Base-by-base conservation (phyloP, 768 basidiomycete species). In the Amanita thiersii region DNA sequence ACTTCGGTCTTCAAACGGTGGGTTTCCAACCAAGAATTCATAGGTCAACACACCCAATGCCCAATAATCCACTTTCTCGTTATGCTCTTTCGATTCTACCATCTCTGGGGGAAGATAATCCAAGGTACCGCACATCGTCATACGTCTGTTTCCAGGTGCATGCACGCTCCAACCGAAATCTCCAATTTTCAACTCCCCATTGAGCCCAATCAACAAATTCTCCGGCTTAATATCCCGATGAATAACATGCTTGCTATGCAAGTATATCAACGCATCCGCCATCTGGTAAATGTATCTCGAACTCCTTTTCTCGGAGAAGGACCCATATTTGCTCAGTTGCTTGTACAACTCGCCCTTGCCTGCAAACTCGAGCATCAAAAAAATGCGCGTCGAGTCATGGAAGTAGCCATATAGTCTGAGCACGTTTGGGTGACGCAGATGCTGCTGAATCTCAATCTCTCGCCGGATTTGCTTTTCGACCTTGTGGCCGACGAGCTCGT, bases 111-210 rank as follows among this genome's bases (percentile, higher is more conserved):
- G 93, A 8, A 99, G 72, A 57, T 98, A 98, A 58, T 98, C 96
- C 33, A 97, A 65, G 1, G 94, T 98, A 9, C 94, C 94, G 52
- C 94, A 98, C 8, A 98, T 72, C 0, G 96, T 97, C 64, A 74
- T 84, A 32, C 94, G 66, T 33, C 92, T 68, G 56, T 91, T 88
- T 1, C 88, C 79, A 0, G 94, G 94, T 0, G 93, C 94, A 58
- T 98, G 94, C 5, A 96, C 91, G 53, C 85, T 90, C 94, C 96
- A 99, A 7, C 96, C 96, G 60, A 98, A 98, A 61, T 98, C 94
- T 2, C 82, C 96, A 47, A 99, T 94, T 72, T 99, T 98, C 52
- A 99, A 69, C 58, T 98, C 94, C 29, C 94, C 94, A 51, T 92
- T 90, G 53, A 98, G 77, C 8, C 93, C 93, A 9, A 98, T 68